Evolutionary conservation across 306 rosid genomes (phyloP).

Genomic region (Oxytropis ochrocephala): DNA sequence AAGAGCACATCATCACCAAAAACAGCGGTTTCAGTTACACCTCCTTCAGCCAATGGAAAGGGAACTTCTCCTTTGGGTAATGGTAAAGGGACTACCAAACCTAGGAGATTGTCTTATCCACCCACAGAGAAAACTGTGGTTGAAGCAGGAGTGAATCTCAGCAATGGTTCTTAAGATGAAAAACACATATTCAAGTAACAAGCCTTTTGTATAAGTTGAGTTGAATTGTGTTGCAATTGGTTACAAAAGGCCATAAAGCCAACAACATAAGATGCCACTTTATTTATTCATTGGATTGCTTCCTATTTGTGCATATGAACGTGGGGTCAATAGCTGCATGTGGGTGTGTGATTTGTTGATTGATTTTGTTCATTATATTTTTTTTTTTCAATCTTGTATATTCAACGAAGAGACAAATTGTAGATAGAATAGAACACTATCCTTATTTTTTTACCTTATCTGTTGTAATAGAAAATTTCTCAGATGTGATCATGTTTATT

Average conservation of each 20-base stretch:
- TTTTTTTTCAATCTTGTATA: conserved; percentile 20
- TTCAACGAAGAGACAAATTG: conserved; percentile 21
- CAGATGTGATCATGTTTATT: background rate
- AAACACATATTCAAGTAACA: conserved; percentile 22
- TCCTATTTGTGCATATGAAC: conserved; percentile 22
- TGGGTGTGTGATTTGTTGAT: conserved; percentile 33
- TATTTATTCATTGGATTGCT: conserved; percentile 26
- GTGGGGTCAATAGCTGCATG: conserved; percentile 1
- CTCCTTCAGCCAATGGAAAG: conserved; percentile 34
- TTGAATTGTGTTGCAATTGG: conserved; percentile 24
- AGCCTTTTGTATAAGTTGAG: conserved; percentile 15
- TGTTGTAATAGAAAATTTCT: conserved; percentile 16
- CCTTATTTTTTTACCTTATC: background rate
- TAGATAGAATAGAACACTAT: conserved; percentile 23
- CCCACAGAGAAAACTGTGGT: conserved; percentile 37
- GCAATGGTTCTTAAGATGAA: conserved; percentile 28
- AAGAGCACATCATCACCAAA: conserved; percentile 42
- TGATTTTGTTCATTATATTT: conserved; percentile 7
- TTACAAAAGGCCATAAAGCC: conserved; percentile 16
- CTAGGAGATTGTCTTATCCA: conserved; percentile 72
- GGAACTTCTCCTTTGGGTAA: conserved; percentile 35
- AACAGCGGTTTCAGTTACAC: conserved; percentile 33
- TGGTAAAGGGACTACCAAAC: conserved; percentile 43
- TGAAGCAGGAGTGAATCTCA: conserved; percentile 27
- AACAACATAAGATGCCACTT: conserved; percentile 11